Evolutionary conservation across 2,329 filamentous ascomycete species (phyloP), one percentile per base, ranked within the genome.

Genomic region (Arthroderma uncinatum): DNA sequence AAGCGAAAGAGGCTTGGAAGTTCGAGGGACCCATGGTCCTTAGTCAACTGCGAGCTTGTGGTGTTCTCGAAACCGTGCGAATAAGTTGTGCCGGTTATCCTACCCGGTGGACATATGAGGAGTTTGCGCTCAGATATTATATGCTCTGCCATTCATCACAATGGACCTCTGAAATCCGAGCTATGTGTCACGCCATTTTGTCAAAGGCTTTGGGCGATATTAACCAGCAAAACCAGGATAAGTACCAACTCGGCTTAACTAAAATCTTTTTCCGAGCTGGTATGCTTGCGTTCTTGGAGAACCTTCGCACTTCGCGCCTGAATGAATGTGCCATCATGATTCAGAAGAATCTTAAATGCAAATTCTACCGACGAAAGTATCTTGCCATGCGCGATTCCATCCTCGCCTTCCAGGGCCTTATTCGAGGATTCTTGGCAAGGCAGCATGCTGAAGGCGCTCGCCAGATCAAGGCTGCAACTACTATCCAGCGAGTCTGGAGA

Each of bases 201-300:
- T 85, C 82, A 59, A 93, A 91, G 73, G 93, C 91, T 0, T 79
- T 98, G 30, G 92, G 89, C 57, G 84, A 87, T 60, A 84, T 83
- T 64, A 88, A 80, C 44, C 83, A 82, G 59, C 82, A 82, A 59
- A 82, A 86, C 64, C 74, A 85, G 56, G 93, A 97, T 76, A 98
- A 95, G 74, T 98, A 97, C 70, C 93, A 98, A 74, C 82, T 98
- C 62, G 93, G 93, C 75, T 78, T 97, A 63, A 97, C 92, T 55
- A 98, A 98, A 77, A 96, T 98, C 69, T 98, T 98, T 77, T 98
- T 98, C 83, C 87, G 93, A 60, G 93, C 93, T 57, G 93, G 93
- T 72, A 98, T 98, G 93, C 84, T 98, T 65, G 93, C 93, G 5
- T 96, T 96, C 76, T 78, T 98, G 54, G 93, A 98, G 74, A 96